Base-by-base conservation (phyloP, 2,329 filamentous ascomycete genomes). In the Sarocladium kiliense region DNA sequence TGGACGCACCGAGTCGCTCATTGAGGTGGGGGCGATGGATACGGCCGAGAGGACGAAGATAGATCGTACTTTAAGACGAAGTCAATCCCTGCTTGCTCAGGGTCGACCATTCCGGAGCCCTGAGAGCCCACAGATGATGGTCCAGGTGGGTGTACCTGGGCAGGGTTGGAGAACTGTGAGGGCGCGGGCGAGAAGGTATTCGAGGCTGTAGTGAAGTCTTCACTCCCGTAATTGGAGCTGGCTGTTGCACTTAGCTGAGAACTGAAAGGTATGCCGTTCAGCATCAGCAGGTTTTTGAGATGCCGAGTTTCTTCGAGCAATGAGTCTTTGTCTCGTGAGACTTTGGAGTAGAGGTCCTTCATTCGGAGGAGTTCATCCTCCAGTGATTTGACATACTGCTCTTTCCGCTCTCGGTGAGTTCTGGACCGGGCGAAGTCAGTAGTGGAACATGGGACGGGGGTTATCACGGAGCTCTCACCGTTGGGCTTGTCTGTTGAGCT, bases 331-430 rank as follows among this genome's bases (percentile, higher is more conserved):
- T 95, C 90, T 62, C 88, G 85, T 6, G 84, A 81, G 18, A 87
- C 81, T 53, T 81, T 85, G 64, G 85, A 85, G 65, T 86, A 93
- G n/a, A 87, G 80, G 67, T 97, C 91, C 68, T 95, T 94, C 42
- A 97, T 77, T 50, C 91, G 86, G 19, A 95, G 78, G 4, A 97
- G 88, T 72, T 97, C 91, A 65, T 93, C 87, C 71, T 99, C 94
- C 16, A 97, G 82, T 11, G 89, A 85, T 70, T 95, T 95, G 76
- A 97, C 95, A 70, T 97, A 97, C 64, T 91, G 81, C 72, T 97
- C 94, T 70, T 97, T 97, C 62, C 94, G 85, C 74, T 97, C 94
- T 55, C 94, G 91, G 71, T 99, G 94, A 18, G 94, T 97, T 67
- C 94, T 96, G 34, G 7, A 23, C 9, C 39, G 18, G 5, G 30